Conservation (phyloP, 2,329 filamentous ascomycete genomes). For the Coleophoma eucalyptorum region DNA sequence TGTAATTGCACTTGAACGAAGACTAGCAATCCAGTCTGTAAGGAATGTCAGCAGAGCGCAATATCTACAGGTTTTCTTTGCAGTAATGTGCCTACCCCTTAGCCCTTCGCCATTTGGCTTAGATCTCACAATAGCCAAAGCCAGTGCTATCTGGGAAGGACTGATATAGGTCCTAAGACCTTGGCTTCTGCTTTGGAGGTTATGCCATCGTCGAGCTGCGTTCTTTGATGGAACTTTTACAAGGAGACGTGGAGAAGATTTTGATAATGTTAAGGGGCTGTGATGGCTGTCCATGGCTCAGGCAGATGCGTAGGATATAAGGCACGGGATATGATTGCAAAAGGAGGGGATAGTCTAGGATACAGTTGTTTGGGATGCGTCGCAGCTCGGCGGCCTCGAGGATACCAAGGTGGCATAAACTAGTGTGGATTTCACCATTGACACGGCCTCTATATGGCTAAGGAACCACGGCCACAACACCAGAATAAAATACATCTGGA, state of each 20-base stretch:
- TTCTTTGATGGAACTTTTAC: neutral
- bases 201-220: neutral
- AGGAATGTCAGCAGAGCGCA: neutral
- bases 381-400: no score
- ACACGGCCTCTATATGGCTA: neutral
- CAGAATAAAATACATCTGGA: neutral
- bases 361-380: neutral
- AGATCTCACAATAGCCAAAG: neutral
- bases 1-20: neutral
- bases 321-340: neutral
- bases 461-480: neutral
- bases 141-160: neutral
- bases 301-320: neutral
- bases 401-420: neutral
- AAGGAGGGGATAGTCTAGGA: neutral
- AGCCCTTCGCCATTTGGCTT: neutral
- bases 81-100: no score
- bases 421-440: neutral
- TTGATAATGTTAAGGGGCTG: neutral
- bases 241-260: neutral
- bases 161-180: neutral
- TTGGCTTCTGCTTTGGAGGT: neutral
- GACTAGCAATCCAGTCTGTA: neutral
- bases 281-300: neutral
- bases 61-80: no score